Evolutionary conservation across 148 eudicot genomes (phyloP).

Genomic region (Cornus kousa): DNA sequence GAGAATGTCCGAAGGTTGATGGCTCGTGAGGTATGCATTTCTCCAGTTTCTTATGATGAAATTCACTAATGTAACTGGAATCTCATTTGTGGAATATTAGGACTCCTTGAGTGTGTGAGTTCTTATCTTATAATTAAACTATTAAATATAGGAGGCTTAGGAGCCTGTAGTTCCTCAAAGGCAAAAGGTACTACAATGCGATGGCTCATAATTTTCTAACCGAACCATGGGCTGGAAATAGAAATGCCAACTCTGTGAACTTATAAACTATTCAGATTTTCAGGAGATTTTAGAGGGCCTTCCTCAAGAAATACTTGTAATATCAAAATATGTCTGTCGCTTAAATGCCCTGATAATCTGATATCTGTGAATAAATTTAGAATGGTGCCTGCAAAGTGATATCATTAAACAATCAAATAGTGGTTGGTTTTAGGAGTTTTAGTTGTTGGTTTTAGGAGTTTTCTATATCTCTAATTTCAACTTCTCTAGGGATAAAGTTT

Average conservation of each 20-base stretch:
- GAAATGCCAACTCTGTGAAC: no score
- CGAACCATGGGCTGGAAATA: no score
- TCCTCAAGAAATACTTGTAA: neutral
- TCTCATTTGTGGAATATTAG: neutral
- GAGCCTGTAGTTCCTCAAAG: neutral
- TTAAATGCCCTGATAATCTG: no score
- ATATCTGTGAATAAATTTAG: no score
- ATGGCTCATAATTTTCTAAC: neutral
- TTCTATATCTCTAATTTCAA: neutral
- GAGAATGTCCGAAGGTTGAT: constrained; percentile 72
- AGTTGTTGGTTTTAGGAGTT: no score
- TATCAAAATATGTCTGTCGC: no score
- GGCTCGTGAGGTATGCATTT: constrained; percentile 80
- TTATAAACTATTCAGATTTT: neutral
- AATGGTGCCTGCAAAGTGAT: no score
- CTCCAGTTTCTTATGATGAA: neutral
- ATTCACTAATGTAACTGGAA: neutral
- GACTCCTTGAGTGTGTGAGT: neutral
- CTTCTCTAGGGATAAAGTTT: neutral
- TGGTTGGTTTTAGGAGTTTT: neutral
- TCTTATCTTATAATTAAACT: neutral
- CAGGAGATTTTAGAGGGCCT: neutral
- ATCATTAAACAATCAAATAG: no score
- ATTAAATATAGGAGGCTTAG: neutral
- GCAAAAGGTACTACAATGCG: neutral